These are phyloP conservation scores for Capsicum chinense DNA, from an alignment of 257 asterid species.

Conservation along the genomic window DNA sequence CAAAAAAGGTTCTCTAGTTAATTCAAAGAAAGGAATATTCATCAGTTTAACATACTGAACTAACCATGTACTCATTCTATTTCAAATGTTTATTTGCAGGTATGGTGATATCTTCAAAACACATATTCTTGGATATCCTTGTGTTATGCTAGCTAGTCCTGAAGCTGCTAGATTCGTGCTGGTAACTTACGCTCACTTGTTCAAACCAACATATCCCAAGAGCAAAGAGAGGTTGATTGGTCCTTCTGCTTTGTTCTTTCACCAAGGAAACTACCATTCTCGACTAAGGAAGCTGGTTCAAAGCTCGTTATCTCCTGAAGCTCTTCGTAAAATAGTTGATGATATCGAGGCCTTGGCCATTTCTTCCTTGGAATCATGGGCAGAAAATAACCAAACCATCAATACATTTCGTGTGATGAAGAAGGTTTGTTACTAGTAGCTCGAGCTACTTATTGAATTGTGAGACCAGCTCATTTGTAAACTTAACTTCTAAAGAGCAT, in stretches of 20 bases:
- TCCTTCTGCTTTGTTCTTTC: conserved; percentile 71
- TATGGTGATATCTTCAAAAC: conserved; percentile 83
- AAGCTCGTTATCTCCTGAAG: conserved; percentile 55
- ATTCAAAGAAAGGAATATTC: not conserved
- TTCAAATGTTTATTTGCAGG: conserved; percentile 40
- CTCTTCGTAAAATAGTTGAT: conserved; percentile 49
- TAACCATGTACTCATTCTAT: conserved; percentile 4
- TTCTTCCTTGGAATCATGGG: conserved; percentile 57
- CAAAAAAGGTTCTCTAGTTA: conserved; percentile 50
- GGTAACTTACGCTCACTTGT: conserved; percentile 63
- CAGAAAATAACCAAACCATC: conserved; percentile 36
- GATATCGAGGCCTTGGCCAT: conserved; percentile 53
- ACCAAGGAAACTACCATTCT: conserved; percentile 68
- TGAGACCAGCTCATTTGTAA: not conserved
- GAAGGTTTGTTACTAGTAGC: conserved; percentile 44
- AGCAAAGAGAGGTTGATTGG: conserved; percentile 92
- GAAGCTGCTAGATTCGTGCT: conserved; percentile 76
- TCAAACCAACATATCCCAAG: conserved; percentile 79
- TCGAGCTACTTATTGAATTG: not conserved
- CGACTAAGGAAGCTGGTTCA: conserved; percentile 62
- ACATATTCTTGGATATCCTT: conserved; percentile 74
- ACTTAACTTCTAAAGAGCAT: not conserved
- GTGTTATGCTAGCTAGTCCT: conserved; percentile 81
- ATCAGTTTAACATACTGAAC: not conserved
- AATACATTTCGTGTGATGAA: conserved; percentile 70